Base-by-base conservation (phyloP, 2,329 filamentous ascomycete genomes). In the Fusarium equiseti region DNA sequence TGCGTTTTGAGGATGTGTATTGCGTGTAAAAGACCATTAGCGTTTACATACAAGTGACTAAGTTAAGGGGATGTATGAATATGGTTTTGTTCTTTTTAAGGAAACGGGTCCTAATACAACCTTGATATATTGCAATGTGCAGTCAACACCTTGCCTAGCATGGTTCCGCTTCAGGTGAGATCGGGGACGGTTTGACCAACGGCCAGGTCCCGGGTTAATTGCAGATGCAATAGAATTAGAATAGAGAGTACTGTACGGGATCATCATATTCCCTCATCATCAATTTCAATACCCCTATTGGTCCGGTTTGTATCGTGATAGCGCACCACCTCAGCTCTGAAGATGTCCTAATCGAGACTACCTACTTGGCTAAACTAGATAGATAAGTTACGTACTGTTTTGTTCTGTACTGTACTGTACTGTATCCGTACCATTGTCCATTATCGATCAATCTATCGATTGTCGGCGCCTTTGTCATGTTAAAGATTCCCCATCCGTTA, bases 141-240 rank as follows among this genome's bases (percentile, higher is more conserved):
- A 51, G 35, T 40, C 31, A 40, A 43, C 49, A 66, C 63, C 63
- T 61, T 60, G 63, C 46, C 64, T 69, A 71, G 68, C 64, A 73
- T 68, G 71, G 70, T 68, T 65, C 73, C 67, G 72, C 67, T 75
- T 75, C 73, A 75, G 73, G 73, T 75, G 73, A 75, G 70, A 70
- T 75, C 65, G 64, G 71, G 65, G 71, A 59, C 56, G 42, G 63
- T 59, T 74, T 69, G 66, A 63, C 53, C 46, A 70, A 63, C 66
- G 53, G 63, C 63, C 66, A 70, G 57, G 71, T 73, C 65, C 71
- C 62, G 70, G 63, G 60, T 66, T 71, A 71, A 69, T 66, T 51
- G 65, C 18, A 38, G 35, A 58, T 46, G 48, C 48, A 72, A 72
- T 59, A 53, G 59, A 52, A 58, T 35, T 70, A 59, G 54, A 29